A percentile compares a stretch with the other conserved stretches of the same genome.
Conservation (phyloP, 257 asterid genomes). For the Eucommia ulmoides region DNA sequence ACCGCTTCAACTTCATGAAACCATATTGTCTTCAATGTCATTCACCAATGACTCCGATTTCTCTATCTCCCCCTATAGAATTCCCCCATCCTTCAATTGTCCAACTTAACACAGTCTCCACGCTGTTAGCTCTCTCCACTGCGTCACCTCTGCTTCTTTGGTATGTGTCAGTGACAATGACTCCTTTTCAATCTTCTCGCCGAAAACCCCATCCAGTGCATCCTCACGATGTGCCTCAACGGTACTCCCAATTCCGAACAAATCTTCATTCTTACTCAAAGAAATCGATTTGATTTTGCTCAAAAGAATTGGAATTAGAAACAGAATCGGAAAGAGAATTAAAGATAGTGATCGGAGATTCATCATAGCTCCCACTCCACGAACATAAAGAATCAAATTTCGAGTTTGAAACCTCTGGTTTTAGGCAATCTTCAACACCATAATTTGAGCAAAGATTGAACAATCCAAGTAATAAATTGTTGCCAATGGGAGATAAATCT, state of each 20-base stretch:
- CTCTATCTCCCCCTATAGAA: neutral
- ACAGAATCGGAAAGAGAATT: no score
- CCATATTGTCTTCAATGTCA: neutral
- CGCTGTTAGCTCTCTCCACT: neutral
- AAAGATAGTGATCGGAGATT: no score
- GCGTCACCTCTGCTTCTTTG: neutral
- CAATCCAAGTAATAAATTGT: no score
- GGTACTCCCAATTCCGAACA: neutral
- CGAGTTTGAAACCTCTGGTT: no score
- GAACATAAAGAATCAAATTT: no score
- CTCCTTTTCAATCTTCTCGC: neutral
- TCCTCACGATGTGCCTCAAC: neutral
- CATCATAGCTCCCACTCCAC: no score
- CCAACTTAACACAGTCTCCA: slow-evolving; percentile 1
- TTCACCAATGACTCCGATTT: neutral
- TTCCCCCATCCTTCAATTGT: neutral
- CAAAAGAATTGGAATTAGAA: no score
- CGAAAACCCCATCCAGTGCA: neutral
- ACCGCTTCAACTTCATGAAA: slow-evolving; percentile 1
- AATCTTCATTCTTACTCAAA: neutral
- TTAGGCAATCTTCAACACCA: no score
- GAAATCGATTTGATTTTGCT: no score
- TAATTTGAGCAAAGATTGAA: no score
- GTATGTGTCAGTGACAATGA: neutral
- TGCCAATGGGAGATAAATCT: no score